A percentile compares a stretch with the other conserved stretches of the same genome.
Conservation (phyloP, 1,284 basidiomycete genomes). For the Hemileia vastatrix region DNA sequence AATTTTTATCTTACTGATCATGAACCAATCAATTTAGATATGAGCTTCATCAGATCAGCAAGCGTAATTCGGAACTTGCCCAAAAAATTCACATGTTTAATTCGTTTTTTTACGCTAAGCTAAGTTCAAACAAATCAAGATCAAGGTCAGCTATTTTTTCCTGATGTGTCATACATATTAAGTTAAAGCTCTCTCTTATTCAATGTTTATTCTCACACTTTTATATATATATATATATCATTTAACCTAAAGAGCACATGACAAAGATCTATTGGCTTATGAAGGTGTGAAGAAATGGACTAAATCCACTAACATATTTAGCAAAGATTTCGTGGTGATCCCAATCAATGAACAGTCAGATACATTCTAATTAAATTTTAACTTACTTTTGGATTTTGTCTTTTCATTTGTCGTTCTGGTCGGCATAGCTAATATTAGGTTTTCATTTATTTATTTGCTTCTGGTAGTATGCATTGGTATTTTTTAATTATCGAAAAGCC, state of each 20-base stretch:
- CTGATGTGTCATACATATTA: neutral
- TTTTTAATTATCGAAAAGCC: constrained; percentile 86
- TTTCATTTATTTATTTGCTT: neutral
- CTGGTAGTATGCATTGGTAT: constrained; percentile 82
- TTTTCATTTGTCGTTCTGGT: neutral
- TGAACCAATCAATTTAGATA: constrained; percentile 56
- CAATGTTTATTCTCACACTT: neutral
- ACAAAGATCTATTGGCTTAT: constrained; percentile 53
- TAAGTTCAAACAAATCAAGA: constrained; percentile 54
- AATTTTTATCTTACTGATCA: constrained; percentile 49
- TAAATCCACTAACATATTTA: constrained; percentile 60
- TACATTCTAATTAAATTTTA: neutral
- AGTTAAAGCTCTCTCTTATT: neutral
- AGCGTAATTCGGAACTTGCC: constrained; percentile 54
- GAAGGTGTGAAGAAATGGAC: constrained; percentile 90
- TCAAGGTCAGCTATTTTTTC: constrained; percentile 49
- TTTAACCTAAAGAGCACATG: too few relatives aligned
- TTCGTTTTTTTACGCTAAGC: constrained; percentile 93
- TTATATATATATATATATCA: constrained; percentile 14
- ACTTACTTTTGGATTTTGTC: neutral
- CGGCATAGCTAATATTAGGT: too few relatives aligned
- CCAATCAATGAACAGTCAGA: constrained; percentile 91
- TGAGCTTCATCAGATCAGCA: constrained; percentile 28
- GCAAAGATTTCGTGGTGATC: constrained; percentile 81
- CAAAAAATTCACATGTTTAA: constrained; percentile 81